Base-by-base conservation (phyloP, 164 flowering plant genomes). In the Berberis thunbergii region DNA sequence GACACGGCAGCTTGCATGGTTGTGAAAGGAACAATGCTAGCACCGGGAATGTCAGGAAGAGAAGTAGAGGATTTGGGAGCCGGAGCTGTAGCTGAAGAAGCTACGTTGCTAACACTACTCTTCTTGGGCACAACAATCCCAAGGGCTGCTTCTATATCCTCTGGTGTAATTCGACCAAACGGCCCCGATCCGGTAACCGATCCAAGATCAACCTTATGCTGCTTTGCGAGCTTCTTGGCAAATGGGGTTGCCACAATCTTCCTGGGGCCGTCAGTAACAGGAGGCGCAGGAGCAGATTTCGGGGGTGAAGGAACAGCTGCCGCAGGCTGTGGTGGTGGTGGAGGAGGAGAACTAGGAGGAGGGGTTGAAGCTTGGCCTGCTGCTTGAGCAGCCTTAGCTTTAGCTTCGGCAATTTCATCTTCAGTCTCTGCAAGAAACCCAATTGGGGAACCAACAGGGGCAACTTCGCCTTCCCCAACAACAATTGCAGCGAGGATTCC, bases 201-300 rank as follows among this genome's bases (percentile, higher is more conserved):
- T n/a, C 40, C 74, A 11, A 92, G 70, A 58, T 92, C 91, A 52
- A 92, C 82, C 81, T 84, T 88, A 64, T 89, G 91, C 77, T 92
- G 88, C 82, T 92, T 92, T 1, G 97, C 97, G 26, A 92, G 79
- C 83, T 88, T 88, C 81, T 86, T 92, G 55, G 98, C 98, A 49
- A 54, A 77, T 0, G 98, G 98, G 26, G 97, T 88, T 2, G 84
- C 83, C 6, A 88, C 87, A 8, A 66, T 76, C 81, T 81, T 89
- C 67, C 76, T 72, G 12, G 86, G 82, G 38, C 79, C 81, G 2
- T 80, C 79, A 0, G 80, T 10, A 1, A 43, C 49, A 46, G 71
- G 46, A 5, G 68, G 4, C 9, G 78, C 26, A 26, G 26, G 53
- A 43, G 61, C 26, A 12, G 65, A 38, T 12, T 43, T 43, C 4